Percentiles rank a stretch among this genome's conserved stretches.
phyloP scores from a whole-genome alignment of 257 asterid genomes.

The Plantago major region DNA sequence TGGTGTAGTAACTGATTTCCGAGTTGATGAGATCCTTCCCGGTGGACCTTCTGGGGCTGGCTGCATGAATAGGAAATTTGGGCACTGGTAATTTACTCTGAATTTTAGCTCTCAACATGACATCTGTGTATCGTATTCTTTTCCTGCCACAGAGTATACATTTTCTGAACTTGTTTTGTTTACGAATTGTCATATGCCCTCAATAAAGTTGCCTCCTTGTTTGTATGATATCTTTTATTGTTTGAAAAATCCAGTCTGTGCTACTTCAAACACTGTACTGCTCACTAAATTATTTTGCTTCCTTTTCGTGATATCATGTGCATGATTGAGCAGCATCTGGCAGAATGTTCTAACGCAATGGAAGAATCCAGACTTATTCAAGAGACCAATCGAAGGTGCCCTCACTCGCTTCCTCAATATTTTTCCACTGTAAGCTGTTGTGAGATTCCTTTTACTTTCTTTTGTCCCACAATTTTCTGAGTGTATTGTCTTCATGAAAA shows the following conservation, averaged over 20 bases:
- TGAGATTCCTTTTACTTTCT: constrained; percentile 27
- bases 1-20: constrained; percentile 45
- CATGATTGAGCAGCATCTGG: constrained; percentile 46
- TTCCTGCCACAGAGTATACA: too few species aligned
- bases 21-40: constrained; percentile 46
- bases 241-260: neutral
- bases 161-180: too few species aligned
- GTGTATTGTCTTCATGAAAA: constrained; percentile 18
- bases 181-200: too few species aligned
- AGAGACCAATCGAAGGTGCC: constrained; percentile 17
- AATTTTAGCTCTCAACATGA: too few species aligned
- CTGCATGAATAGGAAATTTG: constrained; percentile 72
- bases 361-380: constrained; percentile 30
- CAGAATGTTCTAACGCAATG: constrained; percentile 34
- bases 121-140: too few species aligned
- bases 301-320: constrained; percentile 18
- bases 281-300: neutral
- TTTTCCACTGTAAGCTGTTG: constrained; percentile 18
- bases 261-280: neutral
- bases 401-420: constrained; percentile 33
- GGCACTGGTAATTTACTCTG: constrained; percentile 37
- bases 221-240: too few species aligned
- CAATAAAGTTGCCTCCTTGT: too few species aligned
- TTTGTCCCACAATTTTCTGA: constrained; percentile 22
- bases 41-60: constrained; percentile 44